These are phyloP conservation scores for Capniomyces stellatus DNA, from an alignment of 371 early-diverging fungal genomes.

Conservation along the genomic window DNA sequence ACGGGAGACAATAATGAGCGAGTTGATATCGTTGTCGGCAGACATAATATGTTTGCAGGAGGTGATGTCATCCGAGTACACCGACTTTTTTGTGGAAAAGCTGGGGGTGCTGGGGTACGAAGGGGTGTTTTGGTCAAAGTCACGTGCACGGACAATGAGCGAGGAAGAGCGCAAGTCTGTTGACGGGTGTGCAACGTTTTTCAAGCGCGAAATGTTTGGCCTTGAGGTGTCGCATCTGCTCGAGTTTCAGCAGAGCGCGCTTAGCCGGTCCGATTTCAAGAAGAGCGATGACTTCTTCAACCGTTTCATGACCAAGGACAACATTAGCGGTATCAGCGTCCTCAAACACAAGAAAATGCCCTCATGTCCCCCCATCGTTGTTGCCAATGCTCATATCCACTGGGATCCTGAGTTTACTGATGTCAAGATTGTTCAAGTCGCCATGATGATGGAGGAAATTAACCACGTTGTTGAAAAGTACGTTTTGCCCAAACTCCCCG, in stretches of 20 bases:
- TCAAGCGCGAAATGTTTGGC: conserved; percentile 56
- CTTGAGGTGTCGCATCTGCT: conserved; percentile 26
- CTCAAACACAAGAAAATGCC: conserved; percentile 62
- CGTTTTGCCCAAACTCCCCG: conserved; percentile 8
- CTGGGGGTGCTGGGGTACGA: conserved; percentile 68
- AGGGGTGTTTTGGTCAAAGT: conserved; percentile 85
- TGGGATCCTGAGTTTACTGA: conserved; percentile 90
- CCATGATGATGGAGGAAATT: conserved; percentile 89
- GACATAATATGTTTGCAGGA: conserved; percentile 96
- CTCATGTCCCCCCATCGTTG: conserved; percentile 39
- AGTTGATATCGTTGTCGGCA: conserved; percentile 68
- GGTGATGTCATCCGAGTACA: conserved; percentile 69
- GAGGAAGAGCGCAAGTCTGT: conserved; percentile 75
- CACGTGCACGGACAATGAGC: conserved; percentile 79
- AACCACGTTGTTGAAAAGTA: conserved; percentile 29
- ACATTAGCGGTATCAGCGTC: conserved; percentile 76
- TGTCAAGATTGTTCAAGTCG: conserved; percentile 95
- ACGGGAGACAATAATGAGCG: conserved; percentile 74
- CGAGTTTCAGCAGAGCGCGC: conserved; percentile 86
- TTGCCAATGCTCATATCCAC: conserved; percentile 86
- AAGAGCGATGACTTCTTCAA: conserved; percentile 85
- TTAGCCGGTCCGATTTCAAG: conserved; percentile 70
- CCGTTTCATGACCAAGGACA: conserved; percentile 93
- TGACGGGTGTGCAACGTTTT: conserved; percentile 98
- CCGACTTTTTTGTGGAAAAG: conserved; percentile 62